Evolutionary conservation across 352 stramenopile species (phyloP).

Genomic region (Aphanomyces euteiches): DNA sequence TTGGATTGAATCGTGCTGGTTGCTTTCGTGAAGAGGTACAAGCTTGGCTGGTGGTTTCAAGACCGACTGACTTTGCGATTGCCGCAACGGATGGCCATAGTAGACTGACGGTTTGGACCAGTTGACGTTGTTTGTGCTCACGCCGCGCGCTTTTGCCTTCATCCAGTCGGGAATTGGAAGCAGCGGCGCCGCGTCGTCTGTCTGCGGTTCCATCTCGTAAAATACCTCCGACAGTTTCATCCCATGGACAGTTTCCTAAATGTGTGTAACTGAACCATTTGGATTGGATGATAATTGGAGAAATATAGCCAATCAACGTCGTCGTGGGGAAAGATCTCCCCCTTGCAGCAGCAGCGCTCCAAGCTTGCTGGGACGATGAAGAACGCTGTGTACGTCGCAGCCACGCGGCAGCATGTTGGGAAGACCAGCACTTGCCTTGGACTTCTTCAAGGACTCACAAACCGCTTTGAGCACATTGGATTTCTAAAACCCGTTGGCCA

Average conservation of each 20-base stretch:
- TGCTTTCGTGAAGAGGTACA: conserved; percentile 10
- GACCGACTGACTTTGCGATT: background rate
- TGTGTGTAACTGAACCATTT: background rate
- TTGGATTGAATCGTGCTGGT: conserved; percentile 19
- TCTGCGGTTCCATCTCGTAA: conserved; percentile 15
- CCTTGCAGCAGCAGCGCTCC: too few relatives aligned
- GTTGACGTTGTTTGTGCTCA: conserved; percentile 20
- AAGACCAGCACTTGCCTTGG: conserved; percentile 94
- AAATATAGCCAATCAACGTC: too few relatives aligned
- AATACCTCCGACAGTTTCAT: background rate
- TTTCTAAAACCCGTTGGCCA: conserved; percentile 97
- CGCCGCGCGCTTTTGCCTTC: conserved; percentile 19
- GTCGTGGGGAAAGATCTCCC: too few relatives aligned
- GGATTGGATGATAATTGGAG: too few relatives aligned
- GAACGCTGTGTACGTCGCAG: conserved; percentile 76
- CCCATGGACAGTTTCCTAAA: conserved; percentile 1
- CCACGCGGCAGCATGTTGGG: conserved; percentile 84
- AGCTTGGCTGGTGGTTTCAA: conserved; percentile 24
- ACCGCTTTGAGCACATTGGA: conserved; percentile 79
- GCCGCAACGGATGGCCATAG: conserved; percentile 14
- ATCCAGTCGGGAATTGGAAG: conserved; percentile 26
- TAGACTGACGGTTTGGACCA: conserved; percentile 22
- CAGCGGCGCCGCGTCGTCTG: conserved; percentile 10
- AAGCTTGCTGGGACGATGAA: conserved; percentile 27
- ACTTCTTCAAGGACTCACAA: conserved; percentile 90